Evolutionary conservation across 2,329 filamentous ascomycete genomes (phyloP).

Genomic region (Cercospora berteroae): DNA sequence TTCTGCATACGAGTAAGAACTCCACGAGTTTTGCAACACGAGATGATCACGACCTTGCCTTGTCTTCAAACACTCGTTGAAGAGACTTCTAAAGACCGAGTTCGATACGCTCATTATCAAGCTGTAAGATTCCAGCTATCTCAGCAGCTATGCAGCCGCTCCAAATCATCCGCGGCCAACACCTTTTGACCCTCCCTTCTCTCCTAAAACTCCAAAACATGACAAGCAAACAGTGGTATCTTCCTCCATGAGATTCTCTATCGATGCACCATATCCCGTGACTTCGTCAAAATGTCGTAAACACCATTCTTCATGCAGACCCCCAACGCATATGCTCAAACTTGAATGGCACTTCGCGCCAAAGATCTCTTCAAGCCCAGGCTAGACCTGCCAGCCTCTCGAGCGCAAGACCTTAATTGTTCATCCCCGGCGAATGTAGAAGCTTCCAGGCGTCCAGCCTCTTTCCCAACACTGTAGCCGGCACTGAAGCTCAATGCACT

Average conservation of each 20-base stretch:
- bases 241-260: not conserved
- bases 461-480: slow-evolving; percentile 61
- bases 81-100: not conserved
- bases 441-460: slow-evolving; percentile 37
- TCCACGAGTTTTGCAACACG: too few species aligned
- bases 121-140: not conserved
- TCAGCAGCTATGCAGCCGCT: not conserved
- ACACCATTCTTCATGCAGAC: not conserved
- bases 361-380: slow-evolving; percentile 36
- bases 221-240: not conserved
- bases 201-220: not conserved
- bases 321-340: slow-evolving; percentile 19
- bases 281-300: slow-evolving; percentile 1
- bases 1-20: too few species aligned
- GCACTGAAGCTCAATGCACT: slow-evolving; percentile 64
- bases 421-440: slow-evolving; percentile 25
- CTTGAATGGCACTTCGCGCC: slow-evolving; percentile 35
- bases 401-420: slow-evolving; percentile 32
- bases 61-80: not conserved
- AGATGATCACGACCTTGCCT: too few species aligned
- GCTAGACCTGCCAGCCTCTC: slow-evolving; percentile 35
- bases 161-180: not conserved
- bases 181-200: not conserved
- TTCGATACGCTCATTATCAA: not conserved
- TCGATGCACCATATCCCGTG: not conserved